These are phyloP conservation scores for Thymus mandschuricus DNA, from an alignment of 257 asterid species.

Conservation along the genomic window DNA sequence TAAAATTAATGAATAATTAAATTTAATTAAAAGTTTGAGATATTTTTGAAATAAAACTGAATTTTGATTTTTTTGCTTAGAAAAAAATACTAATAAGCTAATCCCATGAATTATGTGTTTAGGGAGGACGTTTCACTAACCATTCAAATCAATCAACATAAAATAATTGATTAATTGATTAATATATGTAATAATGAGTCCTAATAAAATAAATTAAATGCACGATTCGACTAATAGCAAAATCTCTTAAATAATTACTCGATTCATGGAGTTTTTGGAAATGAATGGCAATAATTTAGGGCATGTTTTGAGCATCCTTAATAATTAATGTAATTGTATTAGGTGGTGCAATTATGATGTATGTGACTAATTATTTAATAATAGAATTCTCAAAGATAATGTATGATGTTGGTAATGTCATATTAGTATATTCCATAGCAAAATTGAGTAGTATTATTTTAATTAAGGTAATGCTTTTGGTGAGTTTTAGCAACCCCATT, in stretches of 20 bases:
- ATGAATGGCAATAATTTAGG: not conserved
- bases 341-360: slow-evolving; percentile 4
- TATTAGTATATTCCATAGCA: no score
- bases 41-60: no score
- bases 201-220: not conserved
- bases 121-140: not conserved
- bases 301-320: slow-evolving; percentile 11
- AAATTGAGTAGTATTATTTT: no score
- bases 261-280: not conserved
- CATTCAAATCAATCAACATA: not conserved
- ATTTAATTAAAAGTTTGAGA: not conserved
- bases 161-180: no score
- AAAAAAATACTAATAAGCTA: not conserved
- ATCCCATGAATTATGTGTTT: not conserved
- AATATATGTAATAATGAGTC: not conserved
- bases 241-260: not conserved
- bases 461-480: no score
- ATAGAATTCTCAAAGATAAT: not conserved
- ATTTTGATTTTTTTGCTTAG: not conserved
- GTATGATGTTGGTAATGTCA: no score
- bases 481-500: no score
- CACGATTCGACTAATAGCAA: not conserved
- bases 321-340: not conserved
- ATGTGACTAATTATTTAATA: not conserved
- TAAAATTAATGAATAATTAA: not conserved